Evolutionary conservation across 345 rosid genomes (phyloP).

Genomic region (Gynandropsis gynandra): DNA sequence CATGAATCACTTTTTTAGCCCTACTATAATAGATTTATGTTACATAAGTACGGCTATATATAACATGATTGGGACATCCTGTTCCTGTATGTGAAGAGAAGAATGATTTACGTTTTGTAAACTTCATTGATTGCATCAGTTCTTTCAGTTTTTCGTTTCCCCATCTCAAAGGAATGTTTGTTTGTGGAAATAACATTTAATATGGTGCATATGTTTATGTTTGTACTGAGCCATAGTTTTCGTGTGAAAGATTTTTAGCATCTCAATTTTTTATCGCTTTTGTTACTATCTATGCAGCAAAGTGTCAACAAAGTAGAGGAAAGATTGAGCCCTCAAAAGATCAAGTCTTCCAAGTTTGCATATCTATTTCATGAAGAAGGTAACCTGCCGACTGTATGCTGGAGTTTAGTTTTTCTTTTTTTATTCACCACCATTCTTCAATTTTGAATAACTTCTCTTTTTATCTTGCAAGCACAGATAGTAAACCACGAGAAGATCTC

Average conservation of each 20-base stretch:
- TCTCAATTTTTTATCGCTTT: slow-evolving; percentile 19
- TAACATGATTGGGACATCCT: no score
- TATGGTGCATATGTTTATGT: no score
- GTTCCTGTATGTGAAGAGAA: no score
- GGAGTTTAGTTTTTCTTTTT: slow-evolving; percentile 5
- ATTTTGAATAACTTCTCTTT: slow-evolving; percentile 7
- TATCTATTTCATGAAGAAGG: slow-evolving; percentile 90
- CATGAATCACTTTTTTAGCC: no score
- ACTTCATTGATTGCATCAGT: no score
- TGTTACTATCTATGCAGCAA: slow-evolving; percentile 34
- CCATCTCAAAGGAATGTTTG: no score
- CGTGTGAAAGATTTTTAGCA: slow-evolving; percentile 2
- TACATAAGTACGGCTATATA: no score
- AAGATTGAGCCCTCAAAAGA: slow-evolving; percentile 29
- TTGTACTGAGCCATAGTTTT: slow-evolving; percentile 5
- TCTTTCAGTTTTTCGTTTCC: no score
- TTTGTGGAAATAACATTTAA: no score
- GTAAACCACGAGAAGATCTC: slow-evolving; percentile 46
- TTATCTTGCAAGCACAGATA: slow-evolving; percentile 41
- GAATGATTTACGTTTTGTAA: no score
- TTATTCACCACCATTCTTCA: background rate
- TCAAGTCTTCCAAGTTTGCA: slow-evolving; percentile 80
- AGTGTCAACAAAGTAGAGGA: slow-evolving; percentile 45
- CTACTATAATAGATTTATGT: no score
- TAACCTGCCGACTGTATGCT: slow-evolving; percentile 22